phyloP scores from a whole-genome alignment of 306 rosid genomes.

The Prinsepia uniflora region DNA sequence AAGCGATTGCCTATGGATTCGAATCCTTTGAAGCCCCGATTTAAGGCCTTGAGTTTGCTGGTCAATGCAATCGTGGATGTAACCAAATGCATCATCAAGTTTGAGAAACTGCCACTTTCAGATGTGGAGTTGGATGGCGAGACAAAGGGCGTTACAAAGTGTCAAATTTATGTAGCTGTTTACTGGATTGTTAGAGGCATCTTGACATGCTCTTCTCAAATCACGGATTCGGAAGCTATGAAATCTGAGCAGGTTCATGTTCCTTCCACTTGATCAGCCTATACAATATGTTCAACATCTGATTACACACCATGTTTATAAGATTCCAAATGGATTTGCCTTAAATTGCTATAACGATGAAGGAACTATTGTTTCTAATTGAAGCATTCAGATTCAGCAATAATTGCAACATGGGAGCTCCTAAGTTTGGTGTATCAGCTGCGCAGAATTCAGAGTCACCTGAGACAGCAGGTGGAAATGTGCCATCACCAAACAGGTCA shows the following conservation, averaged over 20 bases:
- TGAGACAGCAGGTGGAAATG: slow-evolving; percentile 33
- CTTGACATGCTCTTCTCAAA: slow-evolving; percentile 47
- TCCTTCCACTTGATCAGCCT: slow-evolving; percentile 40
- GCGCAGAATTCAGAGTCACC: slow-evolving; percentile 21
- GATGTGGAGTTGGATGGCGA: slow-evolving; percentile 29
- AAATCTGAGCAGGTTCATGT: slow-evolving; percentile 68
- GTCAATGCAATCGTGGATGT: slow-evolving; percentile 49
- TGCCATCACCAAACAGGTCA: slow-evolving; percentile 31
- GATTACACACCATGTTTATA: not conserved
- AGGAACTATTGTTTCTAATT: not conserved
- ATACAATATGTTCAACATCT: slow-evolving; percentile 1
- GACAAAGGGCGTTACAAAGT: slow-evolving; percentile 19
- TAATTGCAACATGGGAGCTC: slow-evolving; percentile 42
- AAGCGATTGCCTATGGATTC: slow-evolving; percentile 37
- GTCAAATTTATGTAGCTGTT: slow-evolving; percentile 38
- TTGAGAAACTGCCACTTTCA: slow-evolving; percentile 41
- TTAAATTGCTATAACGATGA: slow-evolving; percentile 1
- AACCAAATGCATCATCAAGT: slow-evolving; percentile 51
- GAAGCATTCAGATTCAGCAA: slow-evolving; percentile 37
- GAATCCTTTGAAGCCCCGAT: slow-evolving; percentile 26
- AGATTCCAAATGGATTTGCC: not conserved
- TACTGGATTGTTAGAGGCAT: slow-evolving; percentile 60
- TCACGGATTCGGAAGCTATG: slow-evolving; percentile 33
- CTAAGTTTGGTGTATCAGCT: slow-evolving; percentile 30
- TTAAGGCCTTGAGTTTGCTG: slow-evolving; percentile 44